A percentile compares a stretch with the other conserved stretches of the same genome.
These are phyloP conservation scores for Microcera coccophila DNA, from an alignment of 2,329 filamentous ascomycete genomes.

Conservation along the genomic window DNA sequence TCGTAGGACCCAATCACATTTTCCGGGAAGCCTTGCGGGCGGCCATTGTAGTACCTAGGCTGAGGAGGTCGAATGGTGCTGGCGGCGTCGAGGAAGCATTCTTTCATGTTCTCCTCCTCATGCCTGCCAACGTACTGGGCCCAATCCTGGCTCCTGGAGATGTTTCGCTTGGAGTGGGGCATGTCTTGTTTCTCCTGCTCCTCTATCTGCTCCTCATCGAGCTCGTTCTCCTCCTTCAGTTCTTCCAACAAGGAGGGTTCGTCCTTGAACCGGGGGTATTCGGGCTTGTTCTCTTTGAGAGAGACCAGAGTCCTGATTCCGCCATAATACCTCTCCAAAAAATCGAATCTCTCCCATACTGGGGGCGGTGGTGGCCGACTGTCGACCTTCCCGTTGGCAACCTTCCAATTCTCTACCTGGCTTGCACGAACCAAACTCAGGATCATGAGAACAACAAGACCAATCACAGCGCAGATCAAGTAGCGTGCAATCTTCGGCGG, in stretches of 20 bases:
- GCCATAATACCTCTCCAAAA: slow-evolving; percentile 85
- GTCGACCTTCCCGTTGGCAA: slow-evolving; percentile 50
- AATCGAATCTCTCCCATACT: slow-evolving; percentile 79
- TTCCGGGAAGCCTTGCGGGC: slow-evolving; percentile 80
- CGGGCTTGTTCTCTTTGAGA: slow-evolving; percentile 64
- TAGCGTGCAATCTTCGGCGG: slow-evolving; percentile 73
- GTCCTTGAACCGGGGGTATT: slow-evolving; percentile 70
- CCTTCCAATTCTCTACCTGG: slow-evolving; percentile 61
- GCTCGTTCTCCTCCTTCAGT: slow-evolving; percentile 14
- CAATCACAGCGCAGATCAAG: slow-evolving; percentile 68
- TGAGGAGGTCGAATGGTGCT: slow-evolving; percentile 63
- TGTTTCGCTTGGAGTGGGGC: slow-evolving; percentile 15
- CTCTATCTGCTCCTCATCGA: slow-evolving; percentile 14
- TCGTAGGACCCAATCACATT: slow-evolving; percentile 84
- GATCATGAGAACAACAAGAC: slow-evolving; percentile 71
- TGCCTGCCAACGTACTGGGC: slow-evolving; percentile 31
- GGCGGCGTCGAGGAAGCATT: slow-evolving; percentile 74
- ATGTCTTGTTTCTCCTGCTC: slow-evolving; percentile 11
- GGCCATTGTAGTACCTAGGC: slow-evolving; percentile 70
- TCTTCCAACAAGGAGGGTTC: slow-evolving; percentile 39
- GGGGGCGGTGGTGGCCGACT: slow-evolving; percentile 57
- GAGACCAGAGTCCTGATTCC: slow-evolving; percentile 71
- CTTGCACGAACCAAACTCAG: slow-evolving; percentile 70
- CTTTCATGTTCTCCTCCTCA: slow-evolving; percentile 53
- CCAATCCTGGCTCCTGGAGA: slow-evolving; percentile 33